A percentile compares a stretch with the other conserved stretches of the same genome.
phyloP scores from a whole-genome alignment of 1,284 basidiomycete species.

The Agaricales sp. region DNA sequence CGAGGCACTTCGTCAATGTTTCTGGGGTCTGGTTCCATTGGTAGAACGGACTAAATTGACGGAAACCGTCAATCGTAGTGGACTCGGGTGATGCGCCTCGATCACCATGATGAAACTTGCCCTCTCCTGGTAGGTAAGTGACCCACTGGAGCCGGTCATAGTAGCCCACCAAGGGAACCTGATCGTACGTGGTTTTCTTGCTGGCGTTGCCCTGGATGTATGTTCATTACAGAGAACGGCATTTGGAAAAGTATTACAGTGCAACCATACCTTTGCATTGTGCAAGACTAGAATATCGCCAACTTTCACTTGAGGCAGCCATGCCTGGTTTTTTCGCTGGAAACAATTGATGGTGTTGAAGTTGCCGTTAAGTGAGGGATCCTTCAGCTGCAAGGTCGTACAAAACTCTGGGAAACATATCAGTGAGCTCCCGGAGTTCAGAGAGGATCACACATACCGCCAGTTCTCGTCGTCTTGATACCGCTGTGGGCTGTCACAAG shows the following conservation, averaged over 20 bases:
- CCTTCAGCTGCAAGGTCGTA: too few species aligned
- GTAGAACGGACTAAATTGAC: constrained; percentile 23
- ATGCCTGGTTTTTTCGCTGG: neutral
- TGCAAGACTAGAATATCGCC: constrained; percentile 35
- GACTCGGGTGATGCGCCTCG: constrained; percentile 15
- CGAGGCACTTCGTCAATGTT: constrained; percentile 23
- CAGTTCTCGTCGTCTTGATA: neutral
- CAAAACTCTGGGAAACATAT: too few species aligned
- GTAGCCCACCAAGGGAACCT: constrained; percentile 28
- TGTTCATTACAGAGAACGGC: too few species aligned
- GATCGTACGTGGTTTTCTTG: constrained; percentile 23
- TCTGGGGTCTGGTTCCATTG: constrained; percentile 10
- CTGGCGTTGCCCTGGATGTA: neutral
- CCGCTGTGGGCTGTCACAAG: neutral
- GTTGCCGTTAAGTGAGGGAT: too few species aligned
- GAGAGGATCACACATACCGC: neutral
- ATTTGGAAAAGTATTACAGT: too few species aligned
- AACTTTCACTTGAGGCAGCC: neutral
- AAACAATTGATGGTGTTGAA: neutral
- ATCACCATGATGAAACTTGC: constrained; percentile 21
- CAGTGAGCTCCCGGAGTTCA: too few species aligned
- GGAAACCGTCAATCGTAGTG: constrained; percentile 16
- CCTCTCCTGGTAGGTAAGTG: constrained; percentile 21
- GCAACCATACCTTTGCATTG: constrained; percentile 27
- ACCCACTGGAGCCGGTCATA: constrained; percentile 26